These are phyloP conservation scores for Fusarium virguliforme DNA, from an alignment of 2,329 filamentous ascomycete genomes.

Conservation along the genomic window DNA sequence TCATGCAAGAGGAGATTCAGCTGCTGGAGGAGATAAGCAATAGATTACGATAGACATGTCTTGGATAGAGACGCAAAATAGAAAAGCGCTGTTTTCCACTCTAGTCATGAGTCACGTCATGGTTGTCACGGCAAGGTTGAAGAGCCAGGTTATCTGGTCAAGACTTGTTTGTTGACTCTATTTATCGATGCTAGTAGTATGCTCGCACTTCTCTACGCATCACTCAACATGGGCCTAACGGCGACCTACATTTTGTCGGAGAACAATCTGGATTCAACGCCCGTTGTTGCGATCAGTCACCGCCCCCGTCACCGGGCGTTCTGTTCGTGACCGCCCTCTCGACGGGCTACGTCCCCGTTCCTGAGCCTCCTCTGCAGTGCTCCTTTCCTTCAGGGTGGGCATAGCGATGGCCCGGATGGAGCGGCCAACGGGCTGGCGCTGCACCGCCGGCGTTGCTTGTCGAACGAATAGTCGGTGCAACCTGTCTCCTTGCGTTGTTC, in stretches of 20 bases:
- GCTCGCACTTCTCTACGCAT: not conserved
- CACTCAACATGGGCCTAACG: not conserved
- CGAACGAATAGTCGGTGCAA: too few relatives aligned
- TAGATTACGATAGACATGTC: slow-evolving; percentile 47
- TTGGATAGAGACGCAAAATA: not conserved
- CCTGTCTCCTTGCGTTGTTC: too few relatives aligned
- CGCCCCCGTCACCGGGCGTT: too few relatives aligned
- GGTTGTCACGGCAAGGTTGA: not conserved
- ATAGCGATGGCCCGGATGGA: too few relatives aligned
- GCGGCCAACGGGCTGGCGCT: too few relatives aligned
- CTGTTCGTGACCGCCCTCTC: too few relatives aligned
- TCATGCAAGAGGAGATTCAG: slow-evolving; percentile 58
- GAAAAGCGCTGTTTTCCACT: not conserved
- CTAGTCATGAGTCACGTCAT: not conserved
- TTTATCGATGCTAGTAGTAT: not conserved
- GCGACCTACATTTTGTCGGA: not conserved
- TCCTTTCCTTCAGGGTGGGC: too few relatives aligned
- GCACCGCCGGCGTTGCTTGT: too few relatives aligned
- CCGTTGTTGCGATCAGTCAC: too few relatives aligned
- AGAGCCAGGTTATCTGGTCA: not conserved
- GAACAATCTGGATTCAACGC: too few relatives aligned
- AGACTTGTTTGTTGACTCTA: not conserved
- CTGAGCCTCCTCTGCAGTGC: too few relatives aligned
- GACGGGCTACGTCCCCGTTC: too few relatives aligned
- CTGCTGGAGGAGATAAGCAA: slow-evolving; percentile 57